Base-by-base conservation (phyloP, 148 eudicot species). In the Linanthus parryae region DNA sequence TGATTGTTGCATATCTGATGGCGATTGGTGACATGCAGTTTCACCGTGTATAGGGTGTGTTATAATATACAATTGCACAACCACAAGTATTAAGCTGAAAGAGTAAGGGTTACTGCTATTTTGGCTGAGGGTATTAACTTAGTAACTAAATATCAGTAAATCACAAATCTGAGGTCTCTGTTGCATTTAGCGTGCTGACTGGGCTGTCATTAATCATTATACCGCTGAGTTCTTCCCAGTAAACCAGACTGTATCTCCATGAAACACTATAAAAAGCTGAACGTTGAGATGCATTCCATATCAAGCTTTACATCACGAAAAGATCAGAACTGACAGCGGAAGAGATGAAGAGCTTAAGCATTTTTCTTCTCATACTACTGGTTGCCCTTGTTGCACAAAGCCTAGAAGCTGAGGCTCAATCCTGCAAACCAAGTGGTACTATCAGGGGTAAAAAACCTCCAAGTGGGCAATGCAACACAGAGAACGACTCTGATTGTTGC, bases 381-480 rank as follows among this genome's bases (percentile, higher is more conserved):
- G 15, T 43, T 43, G 10, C 24, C 10, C 8, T 16, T 20, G 28
- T 24, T 5, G 11, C 35, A 11, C 35, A 31, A 5, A 11, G 5
- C 5, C 11, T 31, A 31, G 35, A 11, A 5, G 11, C 35, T 13
- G 29, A 45, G 21, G 49, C 49, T 21, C 29, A 45, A 3, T 7
- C 29, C 12, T 45, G 49, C 27, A 45, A 5, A 0, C 49, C 49
- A 2, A 45, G 49, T 45, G 49, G 49, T 1, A 45, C 19, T 1
- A 12, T 45, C 4, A 45, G 29, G 49, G 49, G 49, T 2, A 24
- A 11, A 10, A 45, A 45, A 45, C 28, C 49, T 10, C 49, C 49
- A 21, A 14, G 14, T 11, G 27, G 27, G 2, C 15, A 22, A 45
- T 45, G 49, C 49, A 45, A 45, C 49, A 9, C 10, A 5, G 5